Evolutionary conservation across 129 eudicot species (phyloP).

Genomic region (Flaveria bidentis): DNA sequence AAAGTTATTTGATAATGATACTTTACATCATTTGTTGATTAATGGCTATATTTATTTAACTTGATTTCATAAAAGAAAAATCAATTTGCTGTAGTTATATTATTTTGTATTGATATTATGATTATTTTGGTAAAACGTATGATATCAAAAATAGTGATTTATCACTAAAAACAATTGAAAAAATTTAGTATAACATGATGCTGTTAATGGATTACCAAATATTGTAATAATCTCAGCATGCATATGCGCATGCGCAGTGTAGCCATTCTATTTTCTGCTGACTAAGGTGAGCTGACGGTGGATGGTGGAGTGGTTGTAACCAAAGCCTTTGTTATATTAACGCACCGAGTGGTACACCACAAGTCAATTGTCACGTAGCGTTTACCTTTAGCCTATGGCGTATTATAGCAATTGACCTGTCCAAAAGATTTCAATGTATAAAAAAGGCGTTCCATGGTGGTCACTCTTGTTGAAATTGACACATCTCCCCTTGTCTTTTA

Average conservation of each 20-base stretch:
- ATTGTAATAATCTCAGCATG: slow-evolving; percentile 24
- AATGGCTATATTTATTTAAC: neutral
- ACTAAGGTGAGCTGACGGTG: slow-evolving; percentile 38
- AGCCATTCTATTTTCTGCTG: slow-evolving; percentile 16
- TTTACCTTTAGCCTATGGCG: slow-evolving; percentile 35
- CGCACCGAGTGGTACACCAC: slow-evolving; percentile 34
- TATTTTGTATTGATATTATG: neutral
- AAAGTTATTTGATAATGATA: neutral
- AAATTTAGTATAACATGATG: neutral
- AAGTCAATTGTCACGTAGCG: slow-evolving; percentile 55
- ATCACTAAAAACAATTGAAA: slow-evolving; percentile 5
- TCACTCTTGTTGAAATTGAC: slow-evolving; percentile 49
- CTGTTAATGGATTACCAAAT: slow-evolving; percentile 7
- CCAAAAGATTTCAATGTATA: neutral
- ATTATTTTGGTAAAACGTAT: neutral
- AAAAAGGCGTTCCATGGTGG: neutral
- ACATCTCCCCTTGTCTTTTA: slow-evolving; percentile 7
- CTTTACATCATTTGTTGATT: neutral
- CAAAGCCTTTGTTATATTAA: slow-evolving; percentile 37
- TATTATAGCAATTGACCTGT: slow-evolving; percentile 36
- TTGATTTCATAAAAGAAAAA: neutral
- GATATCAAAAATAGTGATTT: neutral
- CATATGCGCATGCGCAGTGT: slow-evolving; percentile 34
- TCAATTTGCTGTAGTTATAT: too few relatives aligned
- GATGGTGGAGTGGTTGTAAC: slow-evolving; percentile 82